These are phyloP conservation scores for Globisporangium ultimum DNA, from an alignment of 352 stramenopile genomes.

Conservation along the genomic window DNA sequence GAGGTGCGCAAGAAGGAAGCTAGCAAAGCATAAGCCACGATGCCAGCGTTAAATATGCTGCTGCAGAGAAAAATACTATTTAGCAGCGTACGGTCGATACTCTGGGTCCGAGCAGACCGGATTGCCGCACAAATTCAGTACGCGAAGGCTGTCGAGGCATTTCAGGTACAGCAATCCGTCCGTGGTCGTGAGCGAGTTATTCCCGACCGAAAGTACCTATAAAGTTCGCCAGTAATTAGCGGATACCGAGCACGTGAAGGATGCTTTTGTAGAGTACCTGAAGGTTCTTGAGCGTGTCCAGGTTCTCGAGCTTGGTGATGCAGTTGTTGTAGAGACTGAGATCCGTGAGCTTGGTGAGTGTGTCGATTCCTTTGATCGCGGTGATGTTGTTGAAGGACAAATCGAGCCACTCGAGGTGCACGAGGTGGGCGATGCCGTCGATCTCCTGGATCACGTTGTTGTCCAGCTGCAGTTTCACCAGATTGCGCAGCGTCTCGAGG, in stretches of 20 bases:
- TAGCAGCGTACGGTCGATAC: constrained; percentile 71
- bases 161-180: constrained; percentile 77
- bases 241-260: too few species aligned
- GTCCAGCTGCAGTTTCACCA: constrained; percentile 92
- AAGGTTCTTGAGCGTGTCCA: constrained; percentile 86
- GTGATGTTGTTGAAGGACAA: constrained; percentile 95
- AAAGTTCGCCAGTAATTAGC: too few species aligned
- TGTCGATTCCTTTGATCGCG: constrained; percentile 89
- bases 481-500: constrained; percentile 83
- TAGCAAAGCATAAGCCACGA: constrained; percentile 11
- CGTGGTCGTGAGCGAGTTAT: constrained; percentile 84
- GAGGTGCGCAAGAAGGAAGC: constrained; percentile 89
- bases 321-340: constrained; percentile 93
- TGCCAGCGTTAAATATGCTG: too few species aligned
- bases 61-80: not conserved
- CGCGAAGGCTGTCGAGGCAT: constrained; percentile 82
- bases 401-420: constrained; percentile 91
- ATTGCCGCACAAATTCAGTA: constrained; percentile 92
- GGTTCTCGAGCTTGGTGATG: constrained; percentile 90
- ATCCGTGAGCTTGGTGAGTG: constrained; percentile 87
- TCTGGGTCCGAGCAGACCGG: constrained; percentile 90
- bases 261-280: constrained; percentile 29
- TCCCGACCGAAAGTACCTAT: constrained; percentile 89
- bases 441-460: constrained; percentile 95
- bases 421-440: constrained; percentile 78